Percentiles rank a stretch among this genome's conserved stretches.
phyloP scores from a whole-genome alignment of 805 yeast genomes.

The Pichia nakasei region DNA sequence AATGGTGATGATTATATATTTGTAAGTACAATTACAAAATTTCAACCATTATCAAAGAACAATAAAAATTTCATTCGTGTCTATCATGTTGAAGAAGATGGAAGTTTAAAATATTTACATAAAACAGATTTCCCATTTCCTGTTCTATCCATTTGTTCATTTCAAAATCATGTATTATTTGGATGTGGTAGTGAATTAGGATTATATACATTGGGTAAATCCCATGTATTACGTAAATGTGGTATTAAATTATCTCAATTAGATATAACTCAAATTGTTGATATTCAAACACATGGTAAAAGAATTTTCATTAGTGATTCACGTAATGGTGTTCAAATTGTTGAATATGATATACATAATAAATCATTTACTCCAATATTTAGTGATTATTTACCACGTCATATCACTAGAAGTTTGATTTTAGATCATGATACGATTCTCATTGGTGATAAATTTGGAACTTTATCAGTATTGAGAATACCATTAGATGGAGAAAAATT shows the following conservation, averaged over 20 bases:
- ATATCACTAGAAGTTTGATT: slow-evolving; percentile 48
- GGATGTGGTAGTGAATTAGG: slow-evolving; percentile 47
- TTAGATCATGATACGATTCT: slow-evolving; percentile 70
- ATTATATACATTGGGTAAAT: slow-evolving; percentile 65
- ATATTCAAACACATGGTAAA: slow-evolving; percentile 45
- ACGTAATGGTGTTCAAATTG: slow-evolving; percentile 51
- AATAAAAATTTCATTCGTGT: slow-evolving; percentile 28
- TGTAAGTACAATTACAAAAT: slow-evolving; percentile 35
- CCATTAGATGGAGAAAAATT: slow-evolving; percentile 34
- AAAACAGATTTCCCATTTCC: slow-evolving; percentile 44
- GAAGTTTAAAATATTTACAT: slow-evolving; percentile 45
- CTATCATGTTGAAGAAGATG: slow-evolving; percentile 28
- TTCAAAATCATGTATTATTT: slow-evolving; percentile 52
- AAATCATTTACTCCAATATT: slow-evolving; percentile 54
- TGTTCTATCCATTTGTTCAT: slow-evolving; percentile 41
- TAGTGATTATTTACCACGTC: slow-evolving; percentile 62
- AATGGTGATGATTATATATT: slow-evolving; percentile 33
- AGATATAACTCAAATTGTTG: slow-evolving; percentile 37
- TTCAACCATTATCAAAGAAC: slow-evolving; percentile 13
- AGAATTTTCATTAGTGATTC: slow-evolving; percentile 68
- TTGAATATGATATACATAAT: slow-evolving; percentile 39
- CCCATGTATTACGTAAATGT: slow-evolving; percentile 67
- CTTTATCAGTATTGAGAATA: slow-evolving; percentile 57
- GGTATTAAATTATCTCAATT: slow-evolving; percentile 34
- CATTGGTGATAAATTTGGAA: slow-evolving; percentile 87